Percentiles rank a stretch among this genome's conserved stretches.
Evolutionary conservation across 1,139 yeast species (phyloP).

Genomic region (Geotrichum restrictum): DNA sequence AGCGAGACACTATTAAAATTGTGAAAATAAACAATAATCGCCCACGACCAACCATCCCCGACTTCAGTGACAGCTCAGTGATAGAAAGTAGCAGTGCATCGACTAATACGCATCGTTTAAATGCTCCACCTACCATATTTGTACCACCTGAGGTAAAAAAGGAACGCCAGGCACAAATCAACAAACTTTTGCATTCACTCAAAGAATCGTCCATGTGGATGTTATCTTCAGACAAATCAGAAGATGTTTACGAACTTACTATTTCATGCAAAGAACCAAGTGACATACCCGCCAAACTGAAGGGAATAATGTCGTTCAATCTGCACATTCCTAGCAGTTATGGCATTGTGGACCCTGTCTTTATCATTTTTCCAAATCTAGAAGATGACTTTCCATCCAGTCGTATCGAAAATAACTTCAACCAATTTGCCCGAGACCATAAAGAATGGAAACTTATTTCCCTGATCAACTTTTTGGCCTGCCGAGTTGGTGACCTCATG

Average conservation of each 20-base stretch:
- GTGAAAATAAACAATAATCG: constrained; percentile 34
- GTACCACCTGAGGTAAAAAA: constrained; percentile 17
- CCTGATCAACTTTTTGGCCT: constrained; percentile 32
- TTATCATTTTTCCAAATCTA: constrained; percentile 25
- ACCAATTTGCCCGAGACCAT: constrained; percentile 29
- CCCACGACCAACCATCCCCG: neutral
- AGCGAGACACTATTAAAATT: constrained; percentile 53
- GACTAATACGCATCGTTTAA: neutral
- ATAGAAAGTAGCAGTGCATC: neutral
- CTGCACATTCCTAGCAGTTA: constrained; percentile 33
- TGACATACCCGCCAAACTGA: constrained; percentile 21
- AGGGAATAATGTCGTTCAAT: constrained; percentile 23
- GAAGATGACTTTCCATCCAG: constrained; percentile 27
- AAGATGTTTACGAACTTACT: constrained; percentile 13
- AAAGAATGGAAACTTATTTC: constrained; percentile 34
- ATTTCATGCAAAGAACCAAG: neutral
- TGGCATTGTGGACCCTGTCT: constrained; percentile 26
- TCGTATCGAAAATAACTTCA: constrained; percentile 34
- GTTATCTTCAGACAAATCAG: constrained; percentile 19
- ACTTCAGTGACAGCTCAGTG: neutral
- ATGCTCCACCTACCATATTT: constrained; percentile 8
- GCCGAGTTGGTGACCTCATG: constrained; percentile 29
- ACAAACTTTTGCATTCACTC: constrained; percentile 18
- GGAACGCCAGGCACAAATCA: constrained; percentile 17
- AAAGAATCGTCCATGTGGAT: constrained; percentile 16